These are phyloP conservation scores for Aspergillus tanneri DNA, from an alignment of 2,329 filamentous ascomycete genomes.

Conservation along the genomic window DNA sequence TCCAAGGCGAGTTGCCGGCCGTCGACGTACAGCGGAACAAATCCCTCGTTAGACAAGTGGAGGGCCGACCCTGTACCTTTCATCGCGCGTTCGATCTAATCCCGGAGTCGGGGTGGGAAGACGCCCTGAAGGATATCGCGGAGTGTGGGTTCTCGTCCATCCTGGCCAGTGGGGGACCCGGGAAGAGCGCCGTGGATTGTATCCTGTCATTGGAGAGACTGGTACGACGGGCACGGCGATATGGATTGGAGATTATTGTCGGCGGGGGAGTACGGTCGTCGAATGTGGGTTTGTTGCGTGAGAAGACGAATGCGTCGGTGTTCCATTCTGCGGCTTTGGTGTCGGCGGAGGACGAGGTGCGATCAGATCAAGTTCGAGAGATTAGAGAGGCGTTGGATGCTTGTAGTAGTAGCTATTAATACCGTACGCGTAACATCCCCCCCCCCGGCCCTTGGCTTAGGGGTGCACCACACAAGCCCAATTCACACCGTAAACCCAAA, in stretches of 20 bases:
- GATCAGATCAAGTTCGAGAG: background rate
- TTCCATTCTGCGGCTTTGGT: conserved; percentile 48
- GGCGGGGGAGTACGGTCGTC: conserved; percentile 52
- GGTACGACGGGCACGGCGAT: conserved; percentile 17
- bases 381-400: background rate
- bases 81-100: conserved; percentile 55
- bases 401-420: no score
- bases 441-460: no score
- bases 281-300: conserved; percentile 42
- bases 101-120: conserved; percentile 20
- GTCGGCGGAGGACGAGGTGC: conserved; percentile 4
- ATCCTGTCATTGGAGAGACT: conserved; percentile 27
- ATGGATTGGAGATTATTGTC: conserved; percentile 45
- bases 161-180: conserved; percentile 50
- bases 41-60: conserved; percentile 45
- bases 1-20: background rate
- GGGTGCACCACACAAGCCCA: no score
- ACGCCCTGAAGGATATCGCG: conserved; percentile 37
- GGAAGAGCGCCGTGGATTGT: conserved; percentile 36
- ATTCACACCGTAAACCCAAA: no score
- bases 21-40: conserved; percentile 46
- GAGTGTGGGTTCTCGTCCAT: conserved; percentile 48
- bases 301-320: conserved; percentile 30
- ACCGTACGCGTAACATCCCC: no score
- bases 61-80: conserved; percentile 52